Evolutionary conservation across 129 eudicot species (phyloP).

Genomic region (Escallonia rubra): DNA sequence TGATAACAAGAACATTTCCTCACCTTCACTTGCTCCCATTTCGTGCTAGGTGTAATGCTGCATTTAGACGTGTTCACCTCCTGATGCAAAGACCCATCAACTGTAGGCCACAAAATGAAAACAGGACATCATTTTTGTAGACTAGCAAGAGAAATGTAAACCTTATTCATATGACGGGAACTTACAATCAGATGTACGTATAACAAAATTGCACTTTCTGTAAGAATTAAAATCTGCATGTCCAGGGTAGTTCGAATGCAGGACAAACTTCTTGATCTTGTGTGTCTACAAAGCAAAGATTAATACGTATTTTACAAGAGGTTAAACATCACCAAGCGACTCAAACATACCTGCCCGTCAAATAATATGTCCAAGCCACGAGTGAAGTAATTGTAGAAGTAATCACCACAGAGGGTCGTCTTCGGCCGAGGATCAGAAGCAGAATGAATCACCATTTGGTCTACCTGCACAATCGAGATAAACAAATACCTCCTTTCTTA

Average conservation of each 20-base stretch:
- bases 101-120: slow-evolving; percentile 24
- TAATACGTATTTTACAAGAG: background rate
- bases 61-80: slow-evolving; percentile 47
- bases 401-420: slow-evolving; percentile 91
- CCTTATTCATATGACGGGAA: slow-evolving; percentile 5
- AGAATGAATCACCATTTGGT: slow-evolving; percentile 98
- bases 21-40: slow-evolving; percentile 98
- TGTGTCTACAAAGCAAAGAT: slow-evolving; percentile 54
- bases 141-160: background rate
- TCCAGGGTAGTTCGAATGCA: slow-evolving; percentile 96
- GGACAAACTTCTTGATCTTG: slow-evolving; percentile 86
- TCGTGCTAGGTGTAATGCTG: slow-evolving; percentile 76
- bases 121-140: slow-evolving; percentile 9
- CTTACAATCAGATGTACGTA: slow-evolving; percentile 64
- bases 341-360: slow-evolving; percentile 74
- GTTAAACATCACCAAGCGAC: background rate
- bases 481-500: background rate
- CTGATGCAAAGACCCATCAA: slow-evolving; percentile 51
- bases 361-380: slow-evolving; percentile 94
- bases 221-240: slow-evolving; percentile 95
- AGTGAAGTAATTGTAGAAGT: slow-evolving; percentile 81
- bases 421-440: slow-evolving; percentile 87
- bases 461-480: slow-evolving; percentile 52
- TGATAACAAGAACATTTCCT: slow-evolving; percentile 2
- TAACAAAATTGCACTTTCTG: slow-evolving; percentile 90